These are phyloP conservation scores for Thalassiosira hispida DNA, from an alignment of 352 stramenopile genomes.

Conservation along the genomic window DNA sequence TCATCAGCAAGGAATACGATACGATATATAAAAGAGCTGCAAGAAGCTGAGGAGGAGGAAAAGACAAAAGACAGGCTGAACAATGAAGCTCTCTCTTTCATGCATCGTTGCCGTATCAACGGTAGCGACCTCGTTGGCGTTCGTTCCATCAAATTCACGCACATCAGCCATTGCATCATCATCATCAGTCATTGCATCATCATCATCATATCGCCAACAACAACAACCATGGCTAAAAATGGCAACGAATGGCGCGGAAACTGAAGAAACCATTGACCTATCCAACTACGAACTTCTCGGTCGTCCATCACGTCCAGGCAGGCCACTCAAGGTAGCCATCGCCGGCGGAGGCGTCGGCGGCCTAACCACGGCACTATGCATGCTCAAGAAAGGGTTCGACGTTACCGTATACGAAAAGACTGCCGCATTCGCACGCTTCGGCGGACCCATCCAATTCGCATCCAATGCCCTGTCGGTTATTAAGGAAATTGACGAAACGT, in stretches of 20 bases:
- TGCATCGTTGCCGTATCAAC: constrained; percentile 18
- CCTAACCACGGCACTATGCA: constrained; percentile 76
- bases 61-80: too few relatives aligned
- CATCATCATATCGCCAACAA: not conserved
- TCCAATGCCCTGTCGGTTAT: constrained; percentile 87
- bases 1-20: too few relatives aligned
- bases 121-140: constrained; percentile 13
- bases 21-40: too few relatives aligned
- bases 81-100: constrained; percentile 33
- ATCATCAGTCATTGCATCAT: not conserved
- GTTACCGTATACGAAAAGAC: constrained; percentile 86
- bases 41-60: too few relatives aligned
- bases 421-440: constrained; percentile 83
- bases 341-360: constrained; percentile 83
- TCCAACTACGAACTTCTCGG: constrained; percentile 58
- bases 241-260: not conserved
- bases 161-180: not conserved
- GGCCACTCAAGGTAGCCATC: constrained; percentile 80
- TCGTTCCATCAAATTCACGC: constrained; percentile 13
- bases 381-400: constrained; percentile 84
- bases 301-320: constrained; percentile 64
- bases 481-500: constrained; percentile 85
- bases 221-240: not conserved
- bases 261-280: not conserved
- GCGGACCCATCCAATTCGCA: constrained; percentile 89